Evolutionary conservation across 176 grass and related monocot species (phyloP).

Genomic region (Typha latifolia): DNA sequence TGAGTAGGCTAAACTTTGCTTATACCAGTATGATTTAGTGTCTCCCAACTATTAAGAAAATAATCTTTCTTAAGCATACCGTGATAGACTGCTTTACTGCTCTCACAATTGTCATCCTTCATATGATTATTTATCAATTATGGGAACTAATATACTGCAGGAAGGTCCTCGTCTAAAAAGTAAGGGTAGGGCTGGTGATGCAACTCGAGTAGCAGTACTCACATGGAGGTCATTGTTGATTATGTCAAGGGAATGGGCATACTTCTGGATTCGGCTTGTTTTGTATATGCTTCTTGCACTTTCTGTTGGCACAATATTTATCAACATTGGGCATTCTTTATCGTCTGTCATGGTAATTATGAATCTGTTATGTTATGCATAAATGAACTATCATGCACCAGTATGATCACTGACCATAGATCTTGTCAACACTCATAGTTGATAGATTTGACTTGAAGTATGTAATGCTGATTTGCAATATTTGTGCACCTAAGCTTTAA

Average conservation of each 20-base stretch:
- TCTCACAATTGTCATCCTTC: no score
- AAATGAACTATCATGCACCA: neutral
- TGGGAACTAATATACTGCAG: slow-evolving; percentile 33
- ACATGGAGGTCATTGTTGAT: slow-evolving; percentile 88
- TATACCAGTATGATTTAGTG: no score
- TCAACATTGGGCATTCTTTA: slow-evolving; percentile 65
- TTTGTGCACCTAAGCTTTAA: no score
- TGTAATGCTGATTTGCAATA: no score
- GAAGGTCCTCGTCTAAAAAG: slow-evolving; percentile 71
- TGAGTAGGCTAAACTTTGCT: no score
- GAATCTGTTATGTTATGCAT: neutral
- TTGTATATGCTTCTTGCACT: slow-evolving; percentile 67
- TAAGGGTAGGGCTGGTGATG: slow-evolving; percentile 62
- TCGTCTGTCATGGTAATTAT: slow-evolving; percentile 78
- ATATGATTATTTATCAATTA: neutral
- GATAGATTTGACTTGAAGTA: no score
- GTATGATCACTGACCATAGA: neutral
- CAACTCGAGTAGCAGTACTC: slow-evolving; percentile 49
- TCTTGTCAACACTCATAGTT: neutral
- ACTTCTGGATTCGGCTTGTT: slow-evolving; percentile 80
- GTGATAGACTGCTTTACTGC: no score
- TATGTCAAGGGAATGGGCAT: slow-evolving; percentile 94
- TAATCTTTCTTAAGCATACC: no score
- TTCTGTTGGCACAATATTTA: slow-evolving; percentile 75
- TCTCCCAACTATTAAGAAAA: no score